Evolutionary conservation across 2,329 filamentous ascomycete genomes (phyloP).

Genomic region (Penicillium freii): DNA sequence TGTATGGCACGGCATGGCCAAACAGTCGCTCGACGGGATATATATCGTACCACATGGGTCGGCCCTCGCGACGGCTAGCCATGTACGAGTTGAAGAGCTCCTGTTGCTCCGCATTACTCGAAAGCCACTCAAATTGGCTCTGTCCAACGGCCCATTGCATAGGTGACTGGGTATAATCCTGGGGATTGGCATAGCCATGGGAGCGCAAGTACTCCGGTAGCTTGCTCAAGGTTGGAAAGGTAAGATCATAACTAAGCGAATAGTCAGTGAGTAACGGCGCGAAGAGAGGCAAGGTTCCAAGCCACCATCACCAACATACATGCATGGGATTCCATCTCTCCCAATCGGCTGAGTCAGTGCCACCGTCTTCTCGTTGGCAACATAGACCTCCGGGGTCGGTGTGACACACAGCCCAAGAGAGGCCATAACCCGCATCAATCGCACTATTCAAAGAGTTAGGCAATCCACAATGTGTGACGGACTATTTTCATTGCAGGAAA

Average conservation of each 20-base stretch:
- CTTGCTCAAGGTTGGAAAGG: conserved; percentile 32
- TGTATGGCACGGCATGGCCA: conserved; percentile 21
- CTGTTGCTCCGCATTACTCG: conserved; percentile 26
- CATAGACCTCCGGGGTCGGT: conserved; percentile 23
- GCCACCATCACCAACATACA: conserved; percentile 20
- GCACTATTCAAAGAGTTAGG: conserved; percentile 20
- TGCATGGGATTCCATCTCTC: conserved; percentile 31
- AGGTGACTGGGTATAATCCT: conserved; percentile 29
- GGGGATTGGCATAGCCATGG: conserved; percentile 28
- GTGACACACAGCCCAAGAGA: conserved; percentile 29
- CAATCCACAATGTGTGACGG: background rate
- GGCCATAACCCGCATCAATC: conserved; percentile 32
- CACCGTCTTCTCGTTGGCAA: conserved; percentile 28
- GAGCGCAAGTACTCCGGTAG: conserved; percentile 33
- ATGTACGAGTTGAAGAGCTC: conserved; percentile 36
- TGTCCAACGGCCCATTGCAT: conserved; percentile 36
- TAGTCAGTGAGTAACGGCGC: background rate
- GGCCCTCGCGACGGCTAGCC: conserved; percentile 32
- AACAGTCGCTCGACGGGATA: conserved; percentile 31
- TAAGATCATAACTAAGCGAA: conserved; percentile 24
- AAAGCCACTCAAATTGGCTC: conserved; percentile 37
- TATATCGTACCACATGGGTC: conserved; percentile 33
- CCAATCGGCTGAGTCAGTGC: conserved; percentile 30
- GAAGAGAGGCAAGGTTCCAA: background rate
- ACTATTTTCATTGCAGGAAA: background rate